Evolutionary conservation across 2,329 filamentous ascomycete genomes (phyloP).

Genomic region (Cytospora schulzeri): DNA sequence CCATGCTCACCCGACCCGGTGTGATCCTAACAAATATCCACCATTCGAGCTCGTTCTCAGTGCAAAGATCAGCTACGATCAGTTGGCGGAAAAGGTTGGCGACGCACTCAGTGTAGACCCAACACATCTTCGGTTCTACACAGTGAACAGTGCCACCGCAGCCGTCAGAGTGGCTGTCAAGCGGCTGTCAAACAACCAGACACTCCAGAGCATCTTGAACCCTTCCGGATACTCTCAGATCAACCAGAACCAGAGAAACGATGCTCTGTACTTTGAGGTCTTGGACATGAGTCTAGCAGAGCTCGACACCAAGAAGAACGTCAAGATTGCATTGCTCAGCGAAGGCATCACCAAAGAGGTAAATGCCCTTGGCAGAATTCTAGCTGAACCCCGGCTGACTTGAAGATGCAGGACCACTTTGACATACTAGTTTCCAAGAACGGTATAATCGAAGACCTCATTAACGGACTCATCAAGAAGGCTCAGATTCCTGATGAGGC

Average conservation of each 20-base stretch:
- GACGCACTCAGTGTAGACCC: constrained; percentile 74
- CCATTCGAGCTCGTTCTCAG: constrained; percentile 78
- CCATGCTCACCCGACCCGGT: constrained; percentile 63
- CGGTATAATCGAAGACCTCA: constrained; percentile 76
- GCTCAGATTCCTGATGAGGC: constrained; percentile 74
- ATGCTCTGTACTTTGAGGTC: constrained; percentile 88
- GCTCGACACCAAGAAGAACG: constrained; percentile 85
- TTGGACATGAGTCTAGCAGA: constrained; percentile 93
- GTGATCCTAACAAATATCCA: constrained; percentile 59
- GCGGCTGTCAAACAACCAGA: constrained; percentile 64
- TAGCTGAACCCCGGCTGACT: constrained; percentile 31
- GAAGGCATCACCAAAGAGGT: constrained; percentile 93
- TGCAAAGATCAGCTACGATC: constrained; percentile 87
- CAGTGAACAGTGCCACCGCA: constrained; percentile 74
- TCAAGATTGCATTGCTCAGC: constrained; percentile 82
- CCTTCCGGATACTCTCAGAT: constrained; percentile 73
- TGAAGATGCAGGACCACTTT: constrained; percentile 62
- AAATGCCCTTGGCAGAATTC: constrained; percentile 35
- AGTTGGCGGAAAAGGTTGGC: constrained; percentile 80
- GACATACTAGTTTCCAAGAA: constrained; percentile 89
- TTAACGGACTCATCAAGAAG: constrained; percentile 78
- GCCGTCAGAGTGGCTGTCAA: constrained; percentile 80
- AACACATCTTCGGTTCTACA: constrained; percentile 90
- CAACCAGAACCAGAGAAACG: constrained; percentile 69
- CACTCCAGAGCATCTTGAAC: constrained; percentile 76